phyloP scores from a whole-genome alignment of 2,329 filamentous ascomycete genomes.

The Cylindrodendrum hubeiense region DNA sequence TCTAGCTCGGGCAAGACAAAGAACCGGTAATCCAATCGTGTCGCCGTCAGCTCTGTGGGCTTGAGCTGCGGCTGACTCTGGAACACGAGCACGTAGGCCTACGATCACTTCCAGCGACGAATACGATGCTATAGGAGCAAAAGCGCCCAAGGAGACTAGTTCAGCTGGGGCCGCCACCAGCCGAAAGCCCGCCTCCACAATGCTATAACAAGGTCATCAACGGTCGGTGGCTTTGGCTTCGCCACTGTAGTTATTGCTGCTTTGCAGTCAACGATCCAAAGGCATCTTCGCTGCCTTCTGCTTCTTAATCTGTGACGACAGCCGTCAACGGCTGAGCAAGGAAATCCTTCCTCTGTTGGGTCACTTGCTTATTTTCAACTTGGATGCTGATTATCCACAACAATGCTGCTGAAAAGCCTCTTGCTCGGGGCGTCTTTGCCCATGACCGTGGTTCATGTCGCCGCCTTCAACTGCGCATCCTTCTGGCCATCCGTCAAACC shows the following conservation, averaged over 20 bases:
- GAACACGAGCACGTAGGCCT: background rate
- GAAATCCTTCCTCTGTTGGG: background rate
- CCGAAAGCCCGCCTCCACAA: background rate
- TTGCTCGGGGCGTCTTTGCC: background rate
- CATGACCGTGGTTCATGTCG: background rate
- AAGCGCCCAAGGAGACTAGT: background rate
- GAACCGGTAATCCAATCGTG: background rate
- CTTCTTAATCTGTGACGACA: background rate
- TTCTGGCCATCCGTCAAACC: constrained; percentile 19
- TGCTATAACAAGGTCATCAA: background rate
- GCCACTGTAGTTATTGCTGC: background rate
- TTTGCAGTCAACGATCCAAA: background rate
- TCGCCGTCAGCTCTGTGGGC: background rate
- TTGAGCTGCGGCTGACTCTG: background rate
- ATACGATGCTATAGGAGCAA: background rate
- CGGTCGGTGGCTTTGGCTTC: background rate
- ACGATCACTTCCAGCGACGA: background rate
- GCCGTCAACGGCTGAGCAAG: background rate
- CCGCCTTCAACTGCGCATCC: constrained; percentile 10
- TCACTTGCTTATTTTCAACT: background rate
- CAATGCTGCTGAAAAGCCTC: background rate
- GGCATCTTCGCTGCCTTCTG: background rate
- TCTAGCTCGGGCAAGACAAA: background rate
- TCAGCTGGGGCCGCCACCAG: background rate
- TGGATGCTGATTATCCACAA: background rate